Conservation (phyloP, 2,329 filamentous ascomycete species). For the Ceratocystis eucalypticola region DNA sequence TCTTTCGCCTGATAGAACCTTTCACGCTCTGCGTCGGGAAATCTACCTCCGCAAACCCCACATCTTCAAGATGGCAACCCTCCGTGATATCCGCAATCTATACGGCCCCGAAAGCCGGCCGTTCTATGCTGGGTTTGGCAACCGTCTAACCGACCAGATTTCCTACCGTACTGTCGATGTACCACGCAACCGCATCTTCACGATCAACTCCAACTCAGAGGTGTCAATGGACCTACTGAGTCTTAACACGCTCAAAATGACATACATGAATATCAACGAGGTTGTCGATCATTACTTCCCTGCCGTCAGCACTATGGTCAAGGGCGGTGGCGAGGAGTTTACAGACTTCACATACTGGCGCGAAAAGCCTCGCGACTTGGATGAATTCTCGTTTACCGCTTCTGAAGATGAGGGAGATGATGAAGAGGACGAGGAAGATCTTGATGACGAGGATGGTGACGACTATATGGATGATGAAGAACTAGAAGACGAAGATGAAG, state of each 20-base stretch:
- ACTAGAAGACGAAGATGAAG: conserved; percentile 25
- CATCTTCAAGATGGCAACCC: conserved; percentile 98
- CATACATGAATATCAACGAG: conserved; percentile 92
- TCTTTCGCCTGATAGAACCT: conserved; percentile 84
- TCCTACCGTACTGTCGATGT: conserved; percentile 95
- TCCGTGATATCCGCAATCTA: conserved; percentile 82
- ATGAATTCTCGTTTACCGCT: conserved; percentile 80
- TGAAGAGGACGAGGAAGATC: conserved; percentile 39
- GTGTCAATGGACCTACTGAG: conserved; percentile 81
- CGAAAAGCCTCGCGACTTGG: conserved; percentile 66
- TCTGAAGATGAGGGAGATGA: conserved; percentile 40
- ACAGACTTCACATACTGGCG: conserved; percentile 98
- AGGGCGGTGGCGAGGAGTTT: conserved; percentile 81
- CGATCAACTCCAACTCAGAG: conserved; percentile 95
- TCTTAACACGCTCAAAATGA: conserved; percentile 89
- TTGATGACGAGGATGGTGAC: conserved; percentile 37
- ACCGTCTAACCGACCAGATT: conserved; percentile 87
- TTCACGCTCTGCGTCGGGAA: conserved; percentile 81
- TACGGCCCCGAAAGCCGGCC: conserved; percentile 67
- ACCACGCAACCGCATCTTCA: conserved; percentile 86
- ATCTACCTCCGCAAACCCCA: conserved; percentile 93
- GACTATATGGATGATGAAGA: conserved; percentile 34
- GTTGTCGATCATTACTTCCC: conserved; percentile 98
- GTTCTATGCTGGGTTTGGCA: conserved; percentile 95
- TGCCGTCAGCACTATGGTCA: conserved; percentile 72